phyloP scores from a whole-genome alignment of 495 filamentous ascomycete genomes.

The Trichoderma erinaceum region DNA sequence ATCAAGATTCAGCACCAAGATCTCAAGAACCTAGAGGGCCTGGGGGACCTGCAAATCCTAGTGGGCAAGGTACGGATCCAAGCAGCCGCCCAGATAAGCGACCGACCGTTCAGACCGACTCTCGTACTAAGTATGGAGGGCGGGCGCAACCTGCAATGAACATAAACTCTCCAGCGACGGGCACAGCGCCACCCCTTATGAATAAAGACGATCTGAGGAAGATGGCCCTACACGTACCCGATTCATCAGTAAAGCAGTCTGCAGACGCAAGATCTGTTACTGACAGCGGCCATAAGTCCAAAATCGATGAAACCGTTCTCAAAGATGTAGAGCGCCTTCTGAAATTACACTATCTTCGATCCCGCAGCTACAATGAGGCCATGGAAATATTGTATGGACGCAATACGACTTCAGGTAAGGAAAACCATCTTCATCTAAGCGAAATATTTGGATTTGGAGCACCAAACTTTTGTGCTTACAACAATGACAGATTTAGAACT shows the following conservation, averaged over 20 bases:
- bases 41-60: not conserved
- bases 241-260: not conserved
- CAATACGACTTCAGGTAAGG: constrained; percentile 10
- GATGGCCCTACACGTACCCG: not conserved
- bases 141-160: not conserved
- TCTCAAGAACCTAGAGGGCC: not conserved
- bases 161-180: not conserved
- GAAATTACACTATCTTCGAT: constrained; percentile 27
- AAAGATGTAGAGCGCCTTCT: constrained; percentile 20
- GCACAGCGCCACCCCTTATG: not conserved
- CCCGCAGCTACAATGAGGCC: constrained; percentile 22
- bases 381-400: constrained; percentile 25
- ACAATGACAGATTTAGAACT: constrained; percentile 19
- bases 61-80: not conserved
- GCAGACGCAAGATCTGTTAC: not conserved
- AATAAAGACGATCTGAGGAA: not conserved
- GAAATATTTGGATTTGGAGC: not conserved
- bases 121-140: not conserved
- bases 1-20: not conserved
- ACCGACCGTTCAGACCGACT: not conserved
- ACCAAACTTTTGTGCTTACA: not conserved
- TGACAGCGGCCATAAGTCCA: constrained; percentile 16
- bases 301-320: constrained; percentile 15
- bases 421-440: not conserved
- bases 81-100: not conserved